A percentile compares a stretch with the other conserved stretches of the same genome.
Evolutionary conservation across 1,284 basidiomycete genomes (phyloP).

Genomic region (Ceratobasidium sp.): DNA sequence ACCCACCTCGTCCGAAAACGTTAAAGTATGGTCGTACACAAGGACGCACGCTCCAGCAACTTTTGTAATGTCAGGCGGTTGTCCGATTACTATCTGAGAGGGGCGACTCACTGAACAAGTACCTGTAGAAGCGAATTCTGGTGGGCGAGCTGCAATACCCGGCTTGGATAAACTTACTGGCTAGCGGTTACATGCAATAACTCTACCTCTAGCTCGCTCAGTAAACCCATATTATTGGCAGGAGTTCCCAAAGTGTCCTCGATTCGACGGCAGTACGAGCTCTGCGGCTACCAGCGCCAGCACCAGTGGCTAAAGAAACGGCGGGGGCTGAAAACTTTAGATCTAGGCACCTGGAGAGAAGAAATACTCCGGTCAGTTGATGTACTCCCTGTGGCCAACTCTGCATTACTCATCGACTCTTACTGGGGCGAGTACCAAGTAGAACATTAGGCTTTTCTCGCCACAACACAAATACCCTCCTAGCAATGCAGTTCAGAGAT

Average conservation of each 20-base stretch:
- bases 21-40: slow-evolving; percentile 43
- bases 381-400: too few relatives aligned
- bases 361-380: background rate
- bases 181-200: slow-evolving; percentile 16
- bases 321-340: background rate
- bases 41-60: slow-evolving; percentile 43
- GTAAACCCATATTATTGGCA: background rate
- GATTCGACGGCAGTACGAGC: too few relatives aligned
- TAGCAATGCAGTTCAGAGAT: background rate
- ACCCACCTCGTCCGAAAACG: slow-evolving; percentile 45
- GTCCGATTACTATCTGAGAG: background rate
- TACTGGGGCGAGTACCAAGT: background rate
- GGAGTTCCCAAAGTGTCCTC: background rate
- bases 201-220: slow-evolving; percentile 12
- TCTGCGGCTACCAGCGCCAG: too few relatives aligned
- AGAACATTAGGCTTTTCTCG: background rate
- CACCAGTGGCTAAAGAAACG: too few relatives aligned
- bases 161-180: slow-evolving; percentile 3
- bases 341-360: background rate
- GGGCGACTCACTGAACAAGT: slow-evolving; percentile 13
- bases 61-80: background rate
- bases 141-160: too few relatives aligned
- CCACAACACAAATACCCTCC: background rate
- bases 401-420: slow-evolving; percentile 1
- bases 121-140: background rate